phyloP scores from a whole-genome alignment of 2,329 filamentous ascomycete genomes.

The Capronia americana region DNA sequence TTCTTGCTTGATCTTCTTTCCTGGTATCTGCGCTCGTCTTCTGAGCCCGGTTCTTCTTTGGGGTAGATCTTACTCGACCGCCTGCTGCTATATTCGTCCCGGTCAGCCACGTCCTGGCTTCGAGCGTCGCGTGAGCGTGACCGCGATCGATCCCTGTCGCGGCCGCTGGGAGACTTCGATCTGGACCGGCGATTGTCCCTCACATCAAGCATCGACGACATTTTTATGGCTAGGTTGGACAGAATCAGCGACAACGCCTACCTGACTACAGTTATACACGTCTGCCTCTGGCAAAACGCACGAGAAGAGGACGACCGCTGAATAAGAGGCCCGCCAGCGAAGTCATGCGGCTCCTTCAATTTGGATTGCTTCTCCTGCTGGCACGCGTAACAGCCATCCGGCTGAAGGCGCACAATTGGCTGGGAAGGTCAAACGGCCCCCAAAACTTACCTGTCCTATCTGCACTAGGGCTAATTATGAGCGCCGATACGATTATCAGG shows the following conservation, averaged over 20 bases:
- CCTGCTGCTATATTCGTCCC: conserved; percentile 29
- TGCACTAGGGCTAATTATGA: conserved; percentile 29
- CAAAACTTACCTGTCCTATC: conserved; percentile 26
- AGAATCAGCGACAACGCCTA: neutral
- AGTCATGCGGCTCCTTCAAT: conserved; percentile 21
- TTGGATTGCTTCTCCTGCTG: conserved; percentile 16
- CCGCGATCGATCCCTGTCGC: conserved; percentile 47
- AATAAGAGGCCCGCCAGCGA: conserved; percentile 17
- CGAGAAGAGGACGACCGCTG: conserved; percentile 11
- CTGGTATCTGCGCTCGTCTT: conserved; percentile 32
- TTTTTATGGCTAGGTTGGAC: conserved; percentile 7
- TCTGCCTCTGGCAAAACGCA: neutral
- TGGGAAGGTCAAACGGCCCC: conserved; percentile 20
- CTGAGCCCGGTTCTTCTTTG: conserved; percentile 41
- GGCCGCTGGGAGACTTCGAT: conserved; percentile 53
- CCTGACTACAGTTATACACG: conserved; percentile 3
- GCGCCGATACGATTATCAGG: conserved; percentile 20
- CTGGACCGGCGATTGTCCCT: conserved; percentile 46
- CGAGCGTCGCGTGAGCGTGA: conserved; percentile 53
- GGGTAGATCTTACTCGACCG: conserved; percentile 40
- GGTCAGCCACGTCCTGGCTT: conserved; percentile 44
- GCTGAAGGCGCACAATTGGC: conserved; percentile 26
- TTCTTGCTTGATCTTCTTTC: conserved; percentile 36
- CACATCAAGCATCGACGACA: conserved; percentile 37
- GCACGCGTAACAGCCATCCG: conserved; percentile 6